These are phyloP conservation scores for Rhodotorula sp. DNA, from an alignment of 1,284 basidiomycete species.

Conservation along the genomic window DNA sequence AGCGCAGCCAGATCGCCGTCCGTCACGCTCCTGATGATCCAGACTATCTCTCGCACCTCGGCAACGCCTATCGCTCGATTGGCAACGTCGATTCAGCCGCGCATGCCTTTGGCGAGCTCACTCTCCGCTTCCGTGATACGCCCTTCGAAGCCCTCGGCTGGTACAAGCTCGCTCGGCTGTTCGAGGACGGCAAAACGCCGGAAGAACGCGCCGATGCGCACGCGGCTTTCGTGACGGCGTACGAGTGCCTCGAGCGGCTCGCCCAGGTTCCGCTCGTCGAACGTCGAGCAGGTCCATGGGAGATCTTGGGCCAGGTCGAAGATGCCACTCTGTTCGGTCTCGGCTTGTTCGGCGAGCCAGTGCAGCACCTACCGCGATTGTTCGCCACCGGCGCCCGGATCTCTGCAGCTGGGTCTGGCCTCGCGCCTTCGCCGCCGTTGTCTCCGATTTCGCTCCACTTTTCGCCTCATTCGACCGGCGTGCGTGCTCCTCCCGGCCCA, in stretches of 20 bases:
- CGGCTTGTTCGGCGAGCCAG: background rate
- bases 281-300: background rate
- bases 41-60: slow-evolving; percentile 3
- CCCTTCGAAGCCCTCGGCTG: slow-evolving; percentile 11
- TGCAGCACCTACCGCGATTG: background rate
- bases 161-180: slow-evolving; percentile 4
- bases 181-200: background rate
- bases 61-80: background rate
- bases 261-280: background rate
- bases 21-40: background rate
- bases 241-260: background rate
- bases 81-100: background rate
- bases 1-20: slow-evolving; percentile 1
- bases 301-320: slow-evolving; percentile 7
- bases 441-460: no score
- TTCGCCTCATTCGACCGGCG: no score
- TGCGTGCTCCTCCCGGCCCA: no score
- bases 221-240: background rate
- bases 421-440: no score
- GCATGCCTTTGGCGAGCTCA: background rate
- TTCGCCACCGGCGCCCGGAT: background rate
- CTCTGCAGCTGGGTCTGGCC: background rate
- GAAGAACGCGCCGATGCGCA: background rate
- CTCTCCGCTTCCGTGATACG: background rate
- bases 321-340: background rate